Evolutionary conservation across 208 protist genomes (phyloP), one percentile per base, ranked within the genome.

Genomic region (Endotrypanum monterogeii): DNA sequence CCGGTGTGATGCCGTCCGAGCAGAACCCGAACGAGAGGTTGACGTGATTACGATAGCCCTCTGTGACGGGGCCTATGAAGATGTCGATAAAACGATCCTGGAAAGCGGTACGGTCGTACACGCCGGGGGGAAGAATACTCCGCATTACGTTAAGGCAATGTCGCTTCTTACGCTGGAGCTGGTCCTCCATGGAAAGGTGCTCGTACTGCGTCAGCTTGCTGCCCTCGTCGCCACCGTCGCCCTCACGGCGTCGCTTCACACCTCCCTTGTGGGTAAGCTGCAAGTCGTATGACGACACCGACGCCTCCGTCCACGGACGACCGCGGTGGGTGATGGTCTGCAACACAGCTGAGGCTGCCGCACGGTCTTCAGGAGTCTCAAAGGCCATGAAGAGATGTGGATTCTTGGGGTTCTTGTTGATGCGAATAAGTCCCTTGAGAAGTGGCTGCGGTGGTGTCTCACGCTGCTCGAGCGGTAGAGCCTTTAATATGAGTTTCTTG

Each of bases 31-130:
- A 95, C 28, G 93, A 91, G 28, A 98, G 83, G 67, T 96, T 87
- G 32, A 91, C 86, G 82, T 98, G 97, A 67, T 99, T 99, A 62
- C 97, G 90, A 82, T 99, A 99, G 23, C 93, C 88, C 62, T 83
- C 72, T 32, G 72, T 80, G 0, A 76, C 48, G 2, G 96, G 94
- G 63, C 94, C 97, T 65, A 73, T 61, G 18, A 96, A 30, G 37
- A 98, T 77, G 41, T 85, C 91, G 16, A 87, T 14, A 60, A 94
- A 94, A 57, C 85, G 78, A 12, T 80, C 69, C 20, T 74, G 51
- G 25, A 78, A 79, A 54, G 78, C 61, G 41, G 84, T 80, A 72
- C 83, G 70, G 51, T 80, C 82, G 79, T 83, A 79, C 4, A 71
- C 58, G 25, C 67, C 48, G 11, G 67, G 60, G 3, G 85, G 78